Evolutionary conservation across 202 grass and related monocot genomes (phyloP), one percentile per base, ranked within the genome.

Genomic region (Eragrostis tef): DNA sequence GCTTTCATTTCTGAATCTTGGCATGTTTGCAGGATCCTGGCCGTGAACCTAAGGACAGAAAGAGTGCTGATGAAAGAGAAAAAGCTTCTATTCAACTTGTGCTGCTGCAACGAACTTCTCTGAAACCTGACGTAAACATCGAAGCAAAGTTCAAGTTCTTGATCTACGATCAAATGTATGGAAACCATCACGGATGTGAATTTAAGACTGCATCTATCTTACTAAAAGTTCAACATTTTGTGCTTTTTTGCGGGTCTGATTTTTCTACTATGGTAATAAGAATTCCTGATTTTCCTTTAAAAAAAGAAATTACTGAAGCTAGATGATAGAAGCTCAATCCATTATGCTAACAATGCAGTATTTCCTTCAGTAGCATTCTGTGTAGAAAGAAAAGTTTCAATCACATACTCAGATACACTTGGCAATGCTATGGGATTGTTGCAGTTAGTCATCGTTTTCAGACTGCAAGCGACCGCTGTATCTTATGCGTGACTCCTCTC

Each of bases 381-480:
- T 66, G 36, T 21, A 34, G n/a, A 41, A 46, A 69, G 66, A 19
- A 69, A 45, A 24, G 44, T 69, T 69, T 39, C 11, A 15, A 2
- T 44, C 10, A 46, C 41, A 22, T 44, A 51, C 20, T 39, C 34
- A 39, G 34, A 39, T 39, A 39, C 5, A 39, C 11, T 0, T 21
- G n/a, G 6, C 49, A 54, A 27, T 76, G 1, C 6, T 63, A 6
- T 48, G 58, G 7, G 7, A 1, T 57, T 82, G 79, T 67, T 43
- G n/a, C 50, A 89, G 87, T 84, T 65, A 47, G 46, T 4, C 69
- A 89, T 60, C 31, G 57, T 7, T 85, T 70, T 15, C 25, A 70
- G 25, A 53, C 39, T 43, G 48, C 31, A 20, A 76, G 26, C 31
- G 21, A 7, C 24, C 7, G 71, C 50, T 0, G 44, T 70, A 27